Evolutionary conservation across 352 stramenopile genomes (phyloP), one percentile per base, ranked within the genome.

Genomic region (Phytophthora pluvialis): DNA sequence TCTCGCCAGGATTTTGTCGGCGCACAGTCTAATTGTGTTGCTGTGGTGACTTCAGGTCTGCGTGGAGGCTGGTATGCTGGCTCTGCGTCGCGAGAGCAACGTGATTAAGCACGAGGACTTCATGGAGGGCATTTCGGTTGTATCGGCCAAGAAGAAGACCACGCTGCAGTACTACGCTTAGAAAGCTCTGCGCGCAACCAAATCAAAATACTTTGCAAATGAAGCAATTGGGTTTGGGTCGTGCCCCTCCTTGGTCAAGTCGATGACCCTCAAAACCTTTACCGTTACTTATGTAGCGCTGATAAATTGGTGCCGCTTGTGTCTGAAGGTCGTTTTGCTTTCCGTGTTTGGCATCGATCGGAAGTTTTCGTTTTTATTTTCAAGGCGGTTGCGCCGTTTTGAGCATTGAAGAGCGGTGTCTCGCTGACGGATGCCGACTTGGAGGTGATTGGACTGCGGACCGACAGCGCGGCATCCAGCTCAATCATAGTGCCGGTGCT

Each of bases 101-200:
- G 86, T 98, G 67, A 99, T 99, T 63, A 95, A 98, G 69, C 97
- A 99, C 80, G 96, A 99, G 75, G 97, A 99, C 81, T 99, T 99
- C 74, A 98, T 99, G 90, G 97, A 99, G 72, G 98, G 93, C n/a
- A 99, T 99, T 73, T 97, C 86, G 35, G 95, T 99, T 40, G 98
- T 99, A 25, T 78, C 94, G 31, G 96, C 97, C 52, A 99, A 99
- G 80, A 99, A 99, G 86, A 99, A 99, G 83, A 90, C 95, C 38
- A 98, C 83, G 62, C 80, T 99, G 73, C 93, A 99, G 78, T 99
- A 99, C 75, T 99, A 98, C 81, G 95, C 96, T 48, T 99, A 98
- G 60, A 71, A 46, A 53, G n/a, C 29, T 13, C 18, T 15, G 25
- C 11, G 33, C 33, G 11, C 15, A 53, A 42, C 31, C 28, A 59